A percentile compares a stretch with the other conserved stretches of the same genome.
Evolutionary conservation across 768 basidiomycete species (phyloP).

Genomic region (Asterophora parasitica): DNA sequence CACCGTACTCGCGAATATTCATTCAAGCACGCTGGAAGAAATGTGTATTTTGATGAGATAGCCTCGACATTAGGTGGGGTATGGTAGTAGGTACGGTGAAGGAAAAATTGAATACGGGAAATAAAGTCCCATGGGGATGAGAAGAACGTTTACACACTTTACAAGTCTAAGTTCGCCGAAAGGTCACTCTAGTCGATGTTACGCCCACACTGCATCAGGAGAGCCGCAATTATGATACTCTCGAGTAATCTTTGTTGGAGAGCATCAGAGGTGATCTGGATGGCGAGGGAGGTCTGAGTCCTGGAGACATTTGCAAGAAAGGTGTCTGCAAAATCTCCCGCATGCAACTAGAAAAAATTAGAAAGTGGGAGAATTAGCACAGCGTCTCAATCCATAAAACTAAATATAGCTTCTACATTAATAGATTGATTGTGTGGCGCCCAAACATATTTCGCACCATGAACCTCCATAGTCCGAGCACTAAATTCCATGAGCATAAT

Average conservation of each 20-base stretch:
- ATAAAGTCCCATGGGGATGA: too few relatives aligned
- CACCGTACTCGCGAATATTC: too few relatives aligned
- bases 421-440: slow-evolving; percentile 48
- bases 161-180: too few relatives aligned
- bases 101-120: too few relatives aligned
- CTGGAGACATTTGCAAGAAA: slow-evolving; percentile 50
- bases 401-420: slow-evolving; percentile 36
- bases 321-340: slow-evolving; percentile 26
- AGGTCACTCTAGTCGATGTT: slow-evolving; percentile 44
- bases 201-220: slow-evolving; percentile 57
- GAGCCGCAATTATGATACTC: slow-evolving; percentile 42
- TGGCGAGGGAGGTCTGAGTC: slow-evolving; percentile 36
- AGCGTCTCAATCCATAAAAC: not conserved
- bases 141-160: too few relatives aligned
- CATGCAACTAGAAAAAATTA: slow-evolving; percentile 41
- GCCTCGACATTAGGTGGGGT: too few relatives aligned
- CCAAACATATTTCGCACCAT: slow-evolving; percentile 51
- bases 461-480: slow-evolving; percentile 47
- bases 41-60: too few relatives aligned
- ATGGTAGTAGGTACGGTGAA: too few relatives aligned
- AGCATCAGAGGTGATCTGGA: slow-evolving; percentile 55
- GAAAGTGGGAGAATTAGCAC: not conserved
- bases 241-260: slow-evolving; percentile 53
- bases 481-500: slow-evolving; percentile 20
- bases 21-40: too few relatives aligned